These are phyloP conservation scores for Primulina tabacum DNA, from an alignment of 257 asterid genomes.

Conservation along the genomic window DNA sequence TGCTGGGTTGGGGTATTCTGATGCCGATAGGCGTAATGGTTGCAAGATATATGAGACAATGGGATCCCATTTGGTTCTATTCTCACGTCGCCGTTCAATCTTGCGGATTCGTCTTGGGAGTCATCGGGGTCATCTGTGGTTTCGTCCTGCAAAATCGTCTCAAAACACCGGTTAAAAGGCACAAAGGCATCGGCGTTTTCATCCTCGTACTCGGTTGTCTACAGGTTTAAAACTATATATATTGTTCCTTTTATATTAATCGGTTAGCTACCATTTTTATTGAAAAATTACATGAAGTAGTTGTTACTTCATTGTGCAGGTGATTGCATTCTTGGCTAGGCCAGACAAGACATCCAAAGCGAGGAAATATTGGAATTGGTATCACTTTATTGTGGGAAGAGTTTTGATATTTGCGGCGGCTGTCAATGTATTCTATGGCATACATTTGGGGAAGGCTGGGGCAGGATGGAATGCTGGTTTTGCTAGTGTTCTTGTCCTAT, in stretches of 20 bases:
- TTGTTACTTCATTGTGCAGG: constrained; percentile 31
- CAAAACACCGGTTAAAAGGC: constrained; percentile 39
- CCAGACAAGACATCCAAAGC: constrained; percentile 66
- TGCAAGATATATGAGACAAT: constrained; percentile 70
- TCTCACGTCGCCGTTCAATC: constrained; percentile 57
- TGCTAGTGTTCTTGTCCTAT: constrained; percentile 45
- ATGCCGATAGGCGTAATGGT: constrained; percentile 71
- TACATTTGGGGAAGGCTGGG: constrained; percentile 60
- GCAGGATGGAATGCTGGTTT: constrained; percentile 70
- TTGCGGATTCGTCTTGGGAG: constrained; percentile 62
- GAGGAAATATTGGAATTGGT: constrained; percentile 91
- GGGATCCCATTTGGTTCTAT: constrained; percentile 88
- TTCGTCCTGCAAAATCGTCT: constrained; percentile 58
- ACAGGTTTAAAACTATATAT: constrained; percentile 45
- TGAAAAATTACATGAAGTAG: background rate
- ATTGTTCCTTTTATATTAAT: too few species aligned
- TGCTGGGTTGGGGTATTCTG: constrained; percentile 87
- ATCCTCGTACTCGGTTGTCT: constrained; percentile 68
- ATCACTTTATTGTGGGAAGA: constrained; percentile 65
- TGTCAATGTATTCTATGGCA: constrained; percentile 73
- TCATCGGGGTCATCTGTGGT: constrained; percentile 64
- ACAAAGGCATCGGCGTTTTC: constrained; percentile 70
- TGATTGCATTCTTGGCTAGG: constrained; percentile 63
- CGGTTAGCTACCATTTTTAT: too few species aligned
- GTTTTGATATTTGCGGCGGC: constrained; percentile 55